phyloP scores from a whole-genome alignment of 345 rosid genomes.

The Ceriops decandra region DNA sequence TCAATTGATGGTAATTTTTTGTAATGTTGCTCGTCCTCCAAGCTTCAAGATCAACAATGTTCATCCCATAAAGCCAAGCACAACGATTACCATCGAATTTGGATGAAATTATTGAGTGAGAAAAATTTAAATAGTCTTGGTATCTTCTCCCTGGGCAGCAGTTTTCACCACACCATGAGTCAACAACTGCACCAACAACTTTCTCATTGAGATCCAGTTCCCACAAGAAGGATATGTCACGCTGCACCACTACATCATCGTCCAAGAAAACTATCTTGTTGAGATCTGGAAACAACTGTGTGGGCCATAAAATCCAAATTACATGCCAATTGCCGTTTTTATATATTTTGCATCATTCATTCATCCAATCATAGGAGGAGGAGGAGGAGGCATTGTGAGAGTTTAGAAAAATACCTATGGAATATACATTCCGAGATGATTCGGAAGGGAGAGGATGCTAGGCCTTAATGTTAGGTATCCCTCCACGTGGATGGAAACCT shows the following conservation, averaged over 20 bases:
- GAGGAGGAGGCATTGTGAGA: conserved; percentile 1
- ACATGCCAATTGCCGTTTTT: conserved; percentile 22
- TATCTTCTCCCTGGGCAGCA: conserved; percentile 81
- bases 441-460: conserved; percentile 65
- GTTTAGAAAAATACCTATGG: conserved; percentile 51
- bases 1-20: conserved; percentile 58
- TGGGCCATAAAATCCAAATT: conserved; percentile 34
- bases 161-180: conserved; percentile 66
- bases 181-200: conserved; percentile 72
- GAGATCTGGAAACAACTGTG: conserved; percentile 92
- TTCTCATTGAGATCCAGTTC: conserved; percentile 67
- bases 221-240: conserved; percentile 78
- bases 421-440: conserved; percentile 77
- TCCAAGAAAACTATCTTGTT: conserved; percentile 86
- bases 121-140: conserved; percentile 80
- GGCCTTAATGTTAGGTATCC: too few relatives aligned
- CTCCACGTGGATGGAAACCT: too few relatives aligned
- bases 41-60: conserved; percentile 71
- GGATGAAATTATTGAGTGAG: conserved; percentile 62
- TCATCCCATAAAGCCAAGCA: conserved; percentile 92
- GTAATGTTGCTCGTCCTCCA: conserved; percentile 82
- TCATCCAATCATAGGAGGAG: conserved; percentile 7
- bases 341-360: conserved; percentile 18
- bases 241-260: conserved; percentile 85
- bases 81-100: conserved; percentile 50